These are phyloP conservation scores for Hanseniaspora nectarophila DNA, from an alignment of 805 yeast genomes.

Conservation along the genomic window DNA sequence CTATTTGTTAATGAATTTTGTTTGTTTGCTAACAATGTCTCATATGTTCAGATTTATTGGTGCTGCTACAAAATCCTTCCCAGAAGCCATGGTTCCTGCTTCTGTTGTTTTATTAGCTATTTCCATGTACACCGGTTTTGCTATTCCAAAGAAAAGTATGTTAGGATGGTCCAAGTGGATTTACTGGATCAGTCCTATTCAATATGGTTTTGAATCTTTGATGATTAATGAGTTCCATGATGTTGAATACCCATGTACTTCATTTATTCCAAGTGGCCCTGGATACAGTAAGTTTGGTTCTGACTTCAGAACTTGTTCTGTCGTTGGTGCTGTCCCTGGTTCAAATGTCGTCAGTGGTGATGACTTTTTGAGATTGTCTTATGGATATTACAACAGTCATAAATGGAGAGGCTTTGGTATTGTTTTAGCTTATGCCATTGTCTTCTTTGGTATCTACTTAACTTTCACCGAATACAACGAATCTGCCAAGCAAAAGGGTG, in stretches of 20 bases:
- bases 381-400: constrained; percentile 35
- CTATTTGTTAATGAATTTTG: constrained; percentile 34
- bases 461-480: constrained; percentile 44
- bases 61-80: constrained; percentile 35
- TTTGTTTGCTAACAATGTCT: constrained; percentile 41
- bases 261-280: constrained; percentile 39
- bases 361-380: constrained; percentile 35
- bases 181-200: constrained; percentile 47
- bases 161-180: constrained; percentile 59
- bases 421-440: constrained; percentile 40
- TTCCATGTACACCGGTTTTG: constrained; percentile 46
- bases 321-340: constrained; percentile 49
- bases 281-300: constrained; percentile 30
- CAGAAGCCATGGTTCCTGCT: constrained; percentile 51
- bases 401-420: constrained; percentile 61
- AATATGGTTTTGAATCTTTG: constrained; percentile 46
- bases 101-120: constrained; percentile 38
- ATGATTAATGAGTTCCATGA: constrained; percentile 48
- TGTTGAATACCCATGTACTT: constrained; percentile 35
- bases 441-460: constrained; percentile 46
- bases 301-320: constrained; percentile 40
- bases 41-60: constrained; percentile 46
- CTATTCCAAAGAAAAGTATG: constrained; percentile 44
- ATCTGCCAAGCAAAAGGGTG: constrained; percentile 61
- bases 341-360: constrained; percentile 39